Percentiles rank a stretch among this genome's conserved stretches.
These are phyloP conservation scores for Botrytis tulipae DNA, from an alignment of 2,329 filamentous ascomycete species.

Conservation along the genomic window DNA sequence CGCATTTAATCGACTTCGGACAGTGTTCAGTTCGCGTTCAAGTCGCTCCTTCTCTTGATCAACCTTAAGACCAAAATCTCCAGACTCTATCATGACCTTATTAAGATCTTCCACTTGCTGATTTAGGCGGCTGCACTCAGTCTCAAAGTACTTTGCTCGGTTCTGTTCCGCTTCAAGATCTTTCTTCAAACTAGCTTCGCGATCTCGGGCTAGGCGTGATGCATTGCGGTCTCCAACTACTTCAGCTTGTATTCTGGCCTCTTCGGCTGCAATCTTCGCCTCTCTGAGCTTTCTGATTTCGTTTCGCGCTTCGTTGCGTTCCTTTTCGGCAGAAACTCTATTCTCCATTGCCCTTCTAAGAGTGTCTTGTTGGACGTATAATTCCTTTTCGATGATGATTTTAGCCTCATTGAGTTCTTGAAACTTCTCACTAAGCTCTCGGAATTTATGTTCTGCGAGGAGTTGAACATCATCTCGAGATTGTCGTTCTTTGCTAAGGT, in stretches of 20 bases:
- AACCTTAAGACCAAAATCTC: constrained; percentile 83
- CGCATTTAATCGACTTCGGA: constrained; percentile 83
- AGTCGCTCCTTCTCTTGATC: constrained; percentile 93
- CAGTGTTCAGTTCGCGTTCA: constrained; percentile 84
- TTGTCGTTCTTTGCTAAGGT: constrained; percentile 86
- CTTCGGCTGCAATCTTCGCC: constrained; percentile 81
- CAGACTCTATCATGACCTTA: constrained; percentile 82
- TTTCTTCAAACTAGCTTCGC: constrained; percentile 71
- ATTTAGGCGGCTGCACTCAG: constrained; percentile 73
- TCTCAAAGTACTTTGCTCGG: constrained; percentile 74
- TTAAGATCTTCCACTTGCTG: constrained; percentile 81
- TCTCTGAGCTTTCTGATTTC: constrained; percentile 81
- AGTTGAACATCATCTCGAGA: constrained; percentile 92
- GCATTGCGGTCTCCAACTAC: constrained; percentile 75
- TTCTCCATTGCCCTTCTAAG: constrained; percentile 83
- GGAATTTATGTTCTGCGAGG: constrained; percentile 83
- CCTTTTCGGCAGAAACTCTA: constrained; percentile 74
- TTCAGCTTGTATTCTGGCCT: constrained; percentile 80
- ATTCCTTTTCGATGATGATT: constrained; percentile 95
- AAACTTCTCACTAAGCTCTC: constrained; percentile 79
- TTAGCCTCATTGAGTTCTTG: constrained; percentile 88
- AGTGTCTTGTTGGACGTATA: constrained; percentile 92
- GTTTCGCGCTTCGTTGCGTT: constrained; percentile 83
- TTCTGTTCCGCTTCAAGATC: constrained; percentile 79
- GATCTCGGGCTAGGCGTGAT: constrained; percentile 74